Percentiles rank a stretch among this genome's conserved stretches.
Conservation (phyloP, 2,329 filamentous ascomycete genomes). For the Cladophialophora psammophila region DNA sequence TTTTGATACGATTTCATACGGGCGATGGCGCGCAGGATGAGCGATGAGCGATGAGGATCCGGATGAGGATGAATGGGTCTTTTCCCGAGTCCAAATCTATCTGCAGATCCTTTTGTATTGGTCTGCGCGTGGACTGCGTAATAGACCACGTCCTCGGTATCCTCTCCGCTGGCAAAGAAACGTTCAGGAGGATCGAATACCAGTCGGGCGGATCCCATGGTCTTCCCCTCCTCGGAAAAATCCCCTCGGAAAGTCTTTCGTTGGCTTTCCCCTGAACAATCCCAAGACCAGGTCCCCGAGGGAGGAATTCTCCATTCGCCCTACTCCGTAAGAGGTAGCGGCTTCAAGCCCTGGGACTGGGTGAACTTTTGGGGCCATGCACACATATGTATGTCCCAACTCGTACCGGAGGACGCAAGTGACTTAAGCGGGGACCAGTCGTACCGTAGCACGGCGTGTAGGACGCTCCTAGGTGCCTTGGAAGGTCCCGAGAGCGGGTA, state of each 20-base stretch:
- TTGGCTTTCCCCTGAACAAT: too few species aligned
- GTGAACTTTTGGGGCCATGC: background rate
- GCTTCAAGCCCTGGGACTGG: background rate
- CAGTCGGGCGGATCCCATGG: background rate
- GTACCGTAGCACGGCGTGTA: too few species aligned
- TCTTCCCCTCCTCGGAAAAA: too few species aligned
- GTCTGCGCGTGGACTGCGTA: background rate
- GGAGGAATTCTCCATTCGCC: too few species aligned
- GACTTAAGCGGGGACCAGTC: too few species aligned
- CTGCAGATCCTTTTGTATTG: background rate
- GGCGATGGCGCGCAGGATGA: background rate
- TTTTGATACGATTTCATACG: background rate
- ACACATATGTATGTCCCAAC: too few species aligned
- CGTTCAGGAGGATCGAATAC: background rate
- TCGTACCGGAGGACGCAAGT: too few species aligned
- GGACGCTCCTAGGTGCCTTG: too few species aligned
- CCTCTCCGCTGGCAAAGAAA: background rate
- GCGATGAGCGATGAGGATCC: background rate
- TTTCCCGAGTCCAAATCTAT: background rate
- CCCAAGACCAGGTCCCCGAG: too few species aligned
- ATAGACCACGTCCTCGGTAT: background rate
- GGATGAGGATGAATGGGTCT: background rate
- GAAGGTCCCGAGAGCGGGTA: too few species aligned
- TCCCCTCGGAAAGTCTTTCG: too few species aligned
- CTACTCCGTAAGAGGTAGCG: background rate